Evolutionary conservation across 202 grass and related monocot species (phyloP), one percentile per base, ranked within the genome.

Genomic region (Miscanthus sacchariflorus): DNA sequence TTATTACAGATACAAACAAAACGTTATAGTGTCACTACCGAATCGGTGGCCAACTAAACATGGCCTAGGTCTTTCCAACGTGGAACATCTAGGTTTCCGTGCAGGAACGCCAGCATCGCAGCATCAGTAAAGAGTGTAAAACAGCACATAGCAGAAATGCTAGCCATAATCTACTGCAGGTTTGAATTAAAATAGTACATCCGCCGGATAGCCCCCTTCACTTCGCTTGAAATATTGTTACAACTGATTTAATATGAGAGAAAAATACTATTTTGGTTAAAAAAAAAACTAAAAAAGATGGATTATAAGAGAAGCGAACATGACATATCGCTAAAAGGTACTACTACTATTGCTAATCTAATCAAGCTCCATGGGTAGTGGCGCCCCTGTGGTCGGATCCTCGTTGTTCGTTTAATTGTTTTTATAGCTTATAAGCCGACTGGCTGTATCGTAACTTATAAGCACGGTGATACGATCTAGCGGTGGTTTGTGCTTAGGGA

Each of bases 41-140:
- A n/a, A n/a, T n/a, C n/a, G n/a, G n/a, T n/a, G n/a, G n/a, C n/a
- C n/a, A n/a, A n/a, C n/a, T n/a, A n/a, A n/a, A n/a, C n/a, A n/a
- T n/a, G n/a, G n/a, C n/a, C n/a, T n/a, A n/a, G n/a, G n/a, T n/a
- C n/a, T n/a, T n/a, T n/a, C n/a, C n/a, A n/a, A 72, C n/a, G 13
- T 30, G 68, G 88, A 90, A 90, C 74, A 78, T 87, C 82, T 90
- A 39, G 88, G 74, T 74, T 38, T 44, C 72, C 77, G 81, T 90
- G 88, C 72, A 77, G 9, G 64, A 85, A 72, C 24, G 19, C 12
- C 48, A 72, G 68, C 45, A 69, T 89, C 56, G 69, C 48, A 72
- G 68, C 44, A 69, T 89, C 56, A 75, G 67, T 43, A n/a, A 52
- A 54, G 15, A 83, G 19, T 78, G 49, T 56, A 59, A 25, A 0